Evolutionary conservation across 768 basidiomycete species (phyloP), one percentile per base, ranked within the genome.

Genomic region (Suillus plorans): DNA sequence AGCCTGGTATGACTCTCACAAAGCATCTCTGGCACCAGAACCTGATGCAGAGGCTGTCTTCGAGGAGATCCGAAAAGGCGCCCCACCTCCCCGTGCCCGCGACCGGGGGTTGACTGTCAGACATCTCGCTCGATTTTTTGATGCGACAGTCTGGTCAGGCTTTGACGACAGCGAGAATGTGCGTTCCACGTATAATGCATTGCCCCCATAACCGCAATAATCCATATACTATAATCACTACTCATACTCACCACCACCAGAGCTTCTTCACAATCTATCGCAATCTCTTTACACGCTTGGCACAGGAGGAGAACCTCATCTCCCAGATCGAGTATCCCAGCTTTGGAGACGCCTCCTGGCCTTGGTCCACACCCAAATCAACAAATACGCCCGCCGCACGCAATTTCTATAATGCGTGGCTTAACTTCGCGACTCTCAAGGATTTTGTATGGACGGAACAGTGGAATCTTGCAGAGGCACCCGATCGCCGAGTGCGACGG

Each of bases 1-100:
- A 69, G 95, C 97, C 52, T 99, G 95, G 93, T 99, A 99, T 76
- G 97, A 99, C 77, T 88, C 88, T 5, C 97, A 99, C 75, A 88
- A 89, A 64, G 88, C 90, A 36, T 90, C 91, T 31, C 82, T 95
- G 8, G 80, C 82, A 20, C 91, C 91, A 3, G 91, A 92, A 70
- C 86, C 93, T 49, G 96, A 96, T 74, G 92, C 91, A 52, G 88
- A 90, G 52, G 85, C 83, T 3, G 89, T 97, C 18, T 92, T 94
- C 70, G 89, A 97, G 66, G 91, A 95, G 70, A 89, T 98, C 63
- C 85, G 87, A 60, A 84, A 79, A 64, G 96, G 96, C 18, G 77
- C 78, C 8, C 82, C 83, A 47, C 84, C 85, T 39, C 81, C 85
- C 22, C 80, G 81, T 68, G 74, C 81, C 64, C 72, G 80, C 39